Evolutionary conservation across 441 rosid species (phyloP).

Genomic region (Populus hybrid): DNA sequence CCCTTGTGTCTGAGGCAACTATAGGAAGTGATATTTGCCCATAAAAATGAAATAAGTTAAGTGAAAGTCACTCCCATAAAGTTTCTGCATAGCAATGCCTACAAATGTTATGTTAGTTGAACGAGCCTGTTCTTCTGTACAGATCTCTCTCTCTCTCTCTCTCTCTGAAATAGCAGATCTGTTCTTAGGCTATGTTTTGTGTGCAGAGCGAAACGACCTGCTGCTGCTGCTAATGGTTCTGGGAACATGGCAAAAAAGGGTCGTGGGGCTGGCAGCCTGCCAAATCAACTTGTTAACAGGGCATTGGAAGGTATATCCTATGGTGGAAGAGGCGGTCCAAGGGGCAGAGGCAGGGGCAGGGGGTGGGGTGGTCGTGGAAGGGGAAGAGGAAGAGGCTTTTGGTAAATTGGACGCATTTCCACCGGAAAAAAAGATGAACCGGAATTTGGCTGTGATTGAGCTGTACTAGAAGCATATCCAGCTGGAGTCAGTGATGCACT

Average conservation of each 20-base stretch:
- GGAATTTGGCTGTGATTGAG: not conserved
- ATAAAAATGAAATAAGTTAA: not conserved
- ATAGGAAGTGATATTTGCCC: not conserved
- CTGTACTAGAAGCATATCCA: constrained; percentile 3
- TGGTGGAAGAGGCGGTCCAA: constrained; percentile 57
- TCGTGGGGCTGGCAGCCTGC: constrained; percentile 68
- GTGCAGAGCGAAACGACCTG: constrained; percentile 75
- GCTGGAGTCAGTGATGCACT: constrained; percentile 23
- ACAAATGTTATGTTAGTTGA: not conserved
- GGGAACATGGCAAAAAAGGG: constrained; percentile 62
- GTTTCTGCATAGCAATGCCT: not conserved
- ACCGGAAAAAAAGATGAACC: not conserved
- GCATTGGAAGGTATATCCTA: constrained; percentile 85
- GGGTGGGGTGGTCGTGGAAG: constrained; percentile 68
- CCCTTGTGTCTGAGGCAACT: not conserved
- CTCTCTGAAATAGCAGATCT: not conserved
- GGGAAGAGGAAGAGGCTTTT: constrained; percentile 65
- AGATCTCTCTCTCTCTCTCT: not conserved
- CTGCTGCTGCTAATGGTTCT: constrained; percentile 56
- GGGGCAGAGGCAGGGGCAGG: constrained; percentile 63
- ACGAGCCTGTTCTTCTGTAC: not conserved
- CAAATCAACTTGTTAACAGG: constrained; percentile 81
- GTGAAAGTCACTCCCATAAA: not conserved
- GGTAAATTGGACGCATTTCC: constrained; percentile 29
- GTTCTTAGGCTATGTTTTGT: not conserved